Base-by-base conservation (phyloP, 768 basidiomycete genomes). In the Trametes cubensis region DNA sequence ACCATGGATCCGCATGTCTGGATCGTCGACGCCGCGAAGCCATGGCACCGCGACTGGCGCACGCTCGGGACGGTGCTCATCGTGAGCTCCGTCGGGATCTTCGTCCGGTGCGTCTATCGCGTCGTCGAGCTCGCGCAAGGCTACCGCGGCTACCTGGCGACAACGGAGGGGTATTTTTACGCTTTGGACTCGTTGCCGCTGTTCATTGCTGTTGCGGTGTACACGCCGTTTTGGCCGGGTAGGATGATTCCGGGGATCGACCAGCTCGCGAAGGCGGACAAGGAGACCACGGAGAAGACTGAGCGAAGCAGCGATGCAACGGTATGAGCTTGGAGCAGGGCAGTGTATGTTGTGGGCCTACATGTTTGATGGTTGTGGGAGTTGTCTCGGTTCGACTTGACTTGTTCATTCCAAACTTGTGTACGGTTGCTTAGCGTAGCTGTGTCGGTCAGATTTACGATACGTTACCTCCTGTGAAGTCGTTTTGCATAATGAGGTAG, bases 101-200 rank as follows among this genome's bases (percentile, higher is more conserved):
- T 89, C 60, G 87, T 89, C 64, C 88, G 89, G 58, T 89, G 85
- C 41, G 72, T 79, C 2, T 92, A 85, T 75, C 81, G 83, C 62
- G 68, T 72, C 42, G 67, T 72, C 18, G 89, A 92, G 66, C 78
- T 85, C 28, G 81, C 83, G 3, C 75, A 88, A 71, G 90, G 90
- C 20, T 89, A 76, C 71, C 61, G 72, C 23, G 87, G 87, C 2
- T 74, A 76, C 40, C 78, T 90, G 20, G 79, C 83, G 6, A 85
- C 79, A 2, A 81, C 80, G 4, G 88, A 90, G 70, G 72, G 68
- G 3, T 83, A 79, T 65, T 89, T 92, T 71, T 92, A 89, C 69
- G 82, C 75, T 1, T 76, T 90, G 41, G 85, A 92, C 70, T 82
- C 87, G 0, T 76, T 89, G 5, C 89, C 88, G 8, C 77, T 90